Evolutionary conservation across 176 grass and related monocot species (phyloP).

Genomic region (Ensete ventricosum): DNA sequence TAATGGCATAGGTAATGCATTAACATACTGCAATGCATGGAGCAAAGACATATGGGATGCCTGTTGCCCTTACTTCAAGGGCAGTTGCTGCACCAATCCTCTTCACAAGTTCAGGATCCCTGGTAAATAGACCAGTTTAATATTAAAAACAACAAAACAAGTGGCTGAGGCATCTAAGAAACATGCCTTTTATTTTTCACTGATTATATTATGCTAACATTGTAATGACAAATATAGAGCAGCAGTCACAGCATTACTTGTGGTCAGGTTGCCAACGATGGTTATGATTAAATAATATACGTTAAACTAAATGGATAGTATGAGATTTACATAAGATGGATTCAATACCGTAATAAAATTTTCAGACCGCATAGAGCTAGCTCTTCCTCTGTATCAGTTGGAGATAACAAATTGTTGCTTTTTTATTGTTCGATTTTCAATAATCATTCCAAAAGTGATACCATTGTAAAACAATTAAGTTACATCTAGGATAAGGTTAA

Average conservation of each 20-base stretch:
- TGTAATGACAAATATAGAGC: no score
- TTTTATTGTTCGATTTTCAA: no score
- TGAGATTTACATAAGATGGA: not conserved
- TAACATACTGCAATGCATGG: conserved; percentile 91
- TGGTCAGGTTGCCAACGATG: not conserved
- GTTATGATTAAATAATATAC: not conserved
- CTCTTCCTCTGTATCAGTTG: no score
- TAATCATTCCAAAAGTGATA: no score
- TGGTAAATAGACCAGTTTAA: conserved; percentile 17
- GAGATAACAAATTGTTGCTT: no score
- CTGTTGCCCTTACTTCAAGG: conserved; percentile 83
- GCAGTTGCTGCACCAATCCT: conserved; percentile 86
- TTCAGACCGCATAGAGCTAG: not conserved
- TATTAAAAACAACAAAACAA: not conserved
- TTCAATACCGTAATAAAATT: not conserved
- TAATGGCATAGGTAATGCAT: not conserved
- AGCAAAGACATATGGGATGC: conserved; percentile 80
- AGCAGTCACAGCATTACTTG: not conserved
- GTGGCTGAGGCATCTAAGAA: no score
- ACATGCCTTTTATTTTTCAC: no score
- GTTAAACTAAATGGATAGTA: not conserved
- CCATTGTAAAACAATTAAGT: no score
- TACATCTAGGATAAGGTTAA: not conserved
- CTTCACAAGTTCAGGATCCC: conserved; percentile 68
- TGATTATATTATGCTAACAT: no score